Conservation (phyloP, 1,284 basidiomycete genomes). For the Ustilago hordei region DNA sequence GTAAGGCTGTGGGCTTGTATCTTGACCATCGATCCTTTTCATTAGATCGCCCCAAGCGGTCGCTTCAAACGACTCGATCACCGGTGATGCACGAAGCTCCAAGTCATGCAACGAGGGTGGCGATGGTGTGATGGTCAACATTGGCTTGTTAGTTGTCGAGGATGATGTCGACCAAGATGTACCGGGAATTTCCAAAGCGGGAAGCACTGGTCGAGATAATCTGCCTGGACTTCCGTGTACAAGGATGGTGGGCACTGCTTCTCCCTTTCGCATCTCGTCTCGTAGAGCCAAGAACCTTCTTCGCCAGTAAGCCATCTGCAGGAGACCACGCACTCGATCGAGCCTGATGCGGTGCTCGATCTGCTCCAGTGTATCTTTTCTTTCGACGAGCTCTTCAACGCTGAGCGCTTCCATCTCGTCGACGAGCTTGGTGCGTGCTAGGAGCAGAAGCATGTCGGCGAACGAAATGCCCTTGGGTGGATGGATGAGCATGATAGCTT, state of each 20-base stretch:
- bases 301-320: constrained; percentile 60
- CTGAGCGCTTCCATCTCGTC: constrained; percentile 75
- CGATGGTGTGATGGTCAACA: constrained; percentile 21
- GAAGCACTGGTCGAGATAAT: constrained; percentile 14
- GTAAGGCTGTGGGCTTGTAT: constrained; percentile 9
- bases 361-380: constrained; percentile 53
- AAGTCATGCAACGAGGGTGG: constrained; percentile 41
- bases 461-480: constrained; percentile 80
- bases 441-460: constrained; percentile 85
- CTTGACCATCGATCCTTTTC: constrained; percentile 43
- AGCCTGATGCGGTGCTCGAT: constrained; percentile 62
- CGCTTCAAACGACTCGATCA: constrained; percentile 48
- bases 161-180: constrained; percentile 5
- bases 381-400: constrained; percentile 64
- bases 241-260: constrained; percentile 25
- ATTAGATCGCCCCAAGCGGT: constrained; percentile 56
- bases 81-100: constrained; percentile 44
- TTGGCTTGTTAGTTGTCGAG: constrained; percentile 3
- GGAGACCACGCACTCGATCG: constrained; percentile 60
- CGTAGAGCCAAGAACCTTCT: constrained; percentile 55
- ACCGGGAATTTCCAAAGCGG: constrained; percentile 21
- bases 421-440: constrained; percentile 93
- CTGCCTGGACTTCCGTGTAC: constrained; percentile 24
- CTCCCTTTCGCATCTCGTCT: constrained; percentile 31
- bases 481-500: constrained; percentile 73